phyloP scores from a whole-genome alignment of 257 asterid genomes.

The Jaltomata sinuosa region DNA sequence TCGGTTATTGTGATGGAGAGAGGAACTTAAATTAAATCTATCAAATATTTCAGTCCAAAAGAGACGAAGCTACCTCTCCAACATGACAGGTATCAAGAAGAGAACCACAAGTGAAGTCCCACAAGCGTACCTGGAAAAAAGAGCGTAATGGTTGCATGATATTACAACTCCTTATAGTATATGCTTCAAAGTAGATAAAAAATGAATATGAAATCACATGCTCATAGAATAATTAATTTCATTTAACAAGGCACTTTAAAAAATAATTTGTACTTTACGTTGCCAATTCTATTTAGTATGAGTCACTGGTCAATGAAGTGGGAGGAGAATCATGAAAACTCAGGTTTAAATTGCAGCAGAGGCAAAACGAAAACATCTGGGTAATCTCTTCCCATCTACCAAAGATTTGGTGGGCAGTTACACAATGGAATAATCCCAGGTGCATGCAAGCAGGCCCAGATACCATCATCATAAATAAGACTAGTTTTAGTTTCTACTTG shows the following conservation, averaged over 20 bases:
- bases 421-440: background rate
- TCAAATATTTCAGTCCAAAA: slow-evolving; percentile 1
- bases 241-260: background rate
- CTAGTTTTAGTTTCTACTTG: background rate
- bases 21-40: background rate
- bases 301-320: background rate
- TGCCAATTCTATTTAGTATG: background rate
- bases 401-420: background rate
- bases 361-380: background rate
- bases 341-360: background rate
- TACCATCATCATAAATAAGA: background rate
- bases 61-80: slow-evolving; percentile 44
- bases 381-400: background rate
- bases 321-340: background rate
- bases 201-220: background rate
- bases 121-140: slow-evolving; percentile 69
- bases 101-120: slow-evolving; percentile 75
- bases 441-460: background rate
- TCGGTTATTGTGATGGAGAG: background rate
- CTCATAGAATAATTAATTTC: background rate
- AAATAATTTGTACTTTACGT: background rate
- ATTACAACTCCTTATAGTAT: background rate
- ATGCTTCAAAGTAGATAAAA: background rate
- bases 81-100: slow-evolving; percentile 79
- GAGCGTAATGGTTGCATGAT: background rate